Evolutionary conservation across 2,329 filamentous ascomycete genomes (phyloP), one percentile per base, ranked within the genome.

Genomic region (Sordariomycetes sp.): DNA sequence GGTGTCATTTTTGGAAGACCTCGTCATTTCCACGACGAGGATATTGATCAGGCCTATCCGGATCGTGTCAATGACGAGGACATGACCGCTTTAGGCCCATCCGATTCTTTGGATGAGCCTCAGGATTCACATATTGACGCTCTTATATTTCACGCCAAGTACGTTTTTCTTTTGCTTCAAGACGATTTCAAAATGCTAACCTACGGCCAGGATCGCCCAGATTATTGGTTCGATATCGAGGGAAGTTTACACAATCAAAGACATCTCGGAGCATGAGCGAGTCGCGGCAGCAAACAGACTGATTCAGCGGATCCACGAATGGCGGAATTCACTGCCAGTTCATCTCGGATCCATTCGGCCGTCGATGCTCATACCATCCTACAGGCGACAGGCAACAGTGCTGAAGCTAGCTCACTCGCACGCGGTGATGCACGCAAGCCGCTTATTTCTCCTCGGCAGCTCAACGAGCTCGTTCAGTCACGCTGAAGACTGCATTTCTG

Each of bases 21-120:
- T 2, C 54, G 70, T 8, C 64, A 75, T 4, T 72, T 80, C 32
- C 76, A 76, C 38, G 73, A 80, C 31, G 74, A 79, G 29, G 75
- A 79, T 35, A 77, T 80, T 32, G 75, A 80, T 39, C 72, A 79
- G 41, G 64, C 68, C 3, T 59, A 74, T n/a, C 75, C 75, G 0
- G 63, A 63, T 12, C 44, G 57, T 2, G 60, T 75, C 28, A 72
- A 75, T 35, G 74, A 79, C 38, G 67, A 74, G 24, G 64, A 75
- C 20, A 66, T 79, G 53, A 61, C 66, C 1, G 44, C 60, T 8
- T 46, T 60, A 21, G 54, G 68, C 17, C 46, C 59, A 7, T 40
- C 43, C 2, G 38, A 53, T 3, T 6, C 38, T 4, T 48, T 55
- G 16, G 49, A 58, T 4, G 39, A 46, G 6, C 36, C 39, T 2